These are phyloP conservation scores for Apiospora hydei DNA, from an alignment of 2,329 filamentous ascomycete genomes.

Conservation along the genomic window DNA sequence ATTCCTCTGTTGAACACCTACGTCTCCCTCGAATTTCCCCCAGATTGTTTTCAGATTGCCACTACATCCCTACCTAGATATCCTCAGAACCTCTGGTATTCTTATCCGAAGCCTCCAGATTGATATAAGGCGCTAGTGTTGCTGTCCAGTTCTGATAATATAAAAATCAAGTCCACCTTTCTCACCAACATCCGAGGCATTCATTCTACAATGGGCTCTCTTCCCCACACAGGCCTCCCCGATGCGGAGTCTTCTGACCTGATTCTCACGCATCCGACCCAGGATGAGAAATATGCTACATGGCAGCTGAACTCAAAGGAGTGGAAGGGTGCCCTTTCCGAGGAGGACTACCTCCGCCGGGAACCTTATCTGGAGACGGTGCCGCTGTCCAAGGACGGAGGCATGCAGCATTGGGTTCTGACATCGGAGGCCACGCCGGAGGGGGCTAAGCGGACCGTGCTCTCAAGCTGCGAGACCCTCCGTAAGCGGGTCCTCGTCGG, in stretches of 20 bases:
- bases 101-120: neutral
- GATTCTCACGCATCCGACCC: constrained; percentile 63
- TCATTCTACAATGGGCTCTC: constrained; percentile 44
- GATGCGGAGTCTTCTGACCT: constrained; percentile 46
- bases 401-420: constrained; percentile 70
- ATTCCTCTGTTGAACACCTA: constrained; percentile 12
- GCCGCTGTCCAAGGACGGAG: constrained; percentile 64
- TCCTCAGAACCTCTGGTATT: neutral
- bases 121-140: neutral
- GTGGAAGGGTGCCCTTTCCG: constrained; percentile 66
- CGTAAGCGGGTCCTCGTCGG: constrained; percentile 64
- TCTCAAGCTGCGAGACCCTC: constrained; percentile 70
- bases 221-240: constrained; percentile 39
- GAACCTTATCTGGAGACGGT: constrained; percentile 65
- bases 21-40: neutral
- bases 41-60: constrained; percentile 1
- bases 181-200: constrained; percentile 22
- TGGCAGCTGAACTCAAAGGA: constrained; percentile 63
- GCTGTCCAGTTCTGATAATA: neutral
- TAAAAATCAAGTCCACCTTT: neutral
- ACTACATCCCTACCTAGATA: constrained; percentile 13
- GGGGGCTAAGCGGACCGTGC: constrained; percentile 53
- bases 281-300: constrained; percentile 58
- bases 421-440: constrained; percentile 44
- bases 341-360: constrained; percentile 64